Conservation (phyloP, 208 protist genomes). For the Acanthamoeba quina region DNA sequence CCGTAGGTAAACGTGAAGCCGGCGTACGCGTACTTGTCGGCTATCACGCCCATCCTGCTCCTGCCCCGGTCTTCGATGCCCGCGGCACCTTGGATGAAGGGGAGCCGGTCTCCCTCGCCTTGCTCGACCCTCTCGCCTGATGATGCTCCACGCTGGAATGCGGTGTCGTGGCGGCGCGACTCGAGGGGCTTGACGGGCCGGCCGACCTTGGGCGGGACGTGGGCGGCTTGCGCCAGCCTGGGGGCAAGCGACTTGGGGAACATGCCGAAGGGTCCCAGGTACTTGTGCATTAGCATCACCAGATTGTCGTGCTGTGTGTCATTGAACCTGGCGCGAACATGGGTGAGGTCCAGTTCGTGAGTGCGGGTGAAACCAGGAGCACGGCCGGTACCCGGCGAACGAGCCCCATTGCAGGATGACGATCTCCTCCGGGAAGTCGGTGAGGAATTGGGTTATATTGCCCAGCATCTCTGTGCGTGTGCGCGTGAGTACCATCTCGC, state of each 20-base stretch:
- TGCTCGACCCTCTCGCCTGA: neutral
- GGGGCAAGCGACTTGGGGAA: constrained; percentile 1
- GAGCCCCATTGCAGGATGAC: neutral
- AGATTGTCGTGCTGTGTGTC: neutral
- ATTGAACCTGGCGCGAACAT: neutral
- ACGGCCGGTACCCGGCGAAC: neutral
- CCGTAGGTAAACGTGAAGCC: neutral
- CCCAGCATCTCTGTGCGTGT: neutral
- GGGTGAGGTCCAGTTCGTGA: too few relatives aligned
- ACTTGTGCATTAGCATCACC: neutral
- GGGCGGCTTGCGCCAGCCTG: neutral
- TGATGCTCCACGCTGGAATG: too few relatives aligned
- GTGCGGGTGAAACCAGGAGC: neutral
- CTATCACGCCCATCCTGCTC: neutral
- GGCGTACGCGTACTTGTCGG: neutral
- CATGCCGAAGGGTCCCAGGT: neutral
- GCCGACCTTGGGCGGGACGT: neutral
- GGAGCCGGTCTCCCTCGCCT: neutral
- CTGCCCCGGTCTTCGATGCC: neutral
- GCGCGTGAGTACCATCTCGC: neutral
- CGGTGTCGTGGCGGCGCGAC: too few relatives aligned
- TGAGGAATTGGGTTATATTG: neutral
- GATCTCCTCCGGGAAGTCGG: neutral
- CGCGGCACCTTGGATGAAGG: neutral
- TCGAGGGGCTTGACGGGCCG: neutral